These are phyloP conservation scores for Trametes villosa DNA, from an alignment of 768 basidiomycete species.

Conservation along the genomic window DNA sequence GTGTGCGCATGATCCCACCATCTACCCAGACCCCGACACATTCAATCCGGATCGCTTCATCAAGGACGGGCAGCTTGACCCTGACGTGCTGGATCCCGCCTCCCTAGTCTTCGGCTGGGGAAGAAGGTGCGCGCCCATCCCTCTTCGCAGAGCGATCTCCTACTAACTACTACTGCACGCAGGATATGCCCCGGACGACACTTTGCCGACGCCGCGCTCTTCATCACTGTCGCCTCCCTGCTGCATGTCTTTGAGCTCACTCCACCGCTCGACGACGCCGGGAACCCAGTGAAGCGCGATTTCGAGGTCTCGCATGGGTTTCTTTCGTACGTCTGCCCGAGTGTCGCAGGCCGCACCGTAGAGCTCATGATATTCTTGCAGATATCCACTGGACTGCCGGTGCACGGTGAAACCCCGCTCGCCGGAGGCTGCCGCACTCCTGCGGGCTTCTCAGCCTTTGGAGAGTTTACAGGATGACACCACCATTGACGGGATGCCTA, in stretches of 20 bases:
- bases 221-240: constrained; percentile 2
- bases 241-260: constrained; percentile 8
- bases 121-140: constrained; percentile 3
- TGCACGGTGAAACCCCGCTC: neutral
- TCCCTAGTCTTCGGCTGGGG: constrained; percentile 25
- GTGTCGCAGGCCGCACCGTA: neutral
- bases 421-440: neutral
- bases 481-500: neutral
- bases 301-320: neutral
- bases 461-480: neutral
- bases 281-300: neutral
- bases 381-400: neutral
- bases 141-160: neutral
- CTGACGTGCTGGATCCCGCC: constrained; percentile 4
- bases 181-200: neutral
- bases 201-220: constrained; percentile 10
- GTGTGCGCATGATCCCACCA: constrained; percentile 8
- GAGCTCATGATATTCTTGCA: neutral
- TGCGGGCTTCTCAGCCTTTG: neutral
- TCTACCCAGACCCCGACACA: constrained; percentile 3
- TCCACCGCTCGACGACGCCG: constrained; percentile 2
- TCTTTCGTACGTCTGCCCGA: constrained; percentile 7
- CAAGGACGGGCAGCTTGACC: constrained; percentile 12
- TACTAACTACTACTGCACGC: neutral
- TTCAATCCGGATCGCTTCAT: constrained; percentile 23